phyloP scores from a whole-genome alignment of 2,329 filamentous ascomycete species.

The Colletotrichum aenigma region DNA sequence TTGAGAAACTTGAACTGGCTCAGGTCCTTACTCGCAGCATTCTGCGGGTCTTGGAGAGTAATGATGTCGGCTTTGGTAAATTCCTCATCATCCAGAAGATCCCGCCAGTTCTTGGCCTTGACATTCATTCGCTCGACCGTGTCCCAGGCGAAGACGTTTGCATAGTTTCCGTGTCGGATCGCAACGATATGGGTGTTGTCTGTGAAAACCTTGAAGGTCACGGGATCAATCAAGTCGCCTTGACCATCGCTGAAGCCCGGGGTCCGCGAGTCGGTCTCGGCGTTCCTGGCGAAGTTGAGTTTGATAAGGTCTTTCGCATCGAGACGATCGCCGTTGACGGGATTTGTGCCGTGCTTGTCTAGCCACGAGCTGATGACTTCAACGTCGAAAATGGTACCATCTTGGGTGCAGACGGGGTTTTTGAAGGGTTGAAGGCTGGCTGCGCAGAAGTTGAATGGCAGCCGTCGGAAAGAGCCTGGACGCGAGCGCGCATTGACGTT shows the following conservation, averaged over 20 bases:
- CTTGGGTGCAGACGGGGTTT: conserved; percentile 87
- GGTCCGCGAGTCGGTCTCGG: conserved; percentile 62
- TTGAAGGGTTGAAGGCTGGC: conserved; percentile 94
- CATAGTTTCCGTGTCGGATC: conserved; percentile 77
- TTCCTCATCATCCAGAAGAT: conserved; percentile 84
- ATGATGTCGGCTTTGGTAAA: conserved; percentile 94
- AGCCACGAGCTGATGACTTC: conserved; percentile 95
- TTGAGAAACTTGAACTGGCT: conserved; percentile 88
- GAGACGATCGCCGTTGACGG: conserved; percentile 80
- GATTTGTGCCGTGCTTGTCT: conserved; percentile 91
- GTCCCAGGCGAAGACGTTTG: conserved; percentile 96
- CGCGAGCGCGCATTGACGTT: conserved; percentile 62
- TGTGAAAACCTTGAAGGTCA: conserved; percentile 96
- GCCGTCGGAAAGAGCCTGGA: conserved; percentile 75
- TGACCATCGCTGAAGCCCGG: conserved; percentile 55
- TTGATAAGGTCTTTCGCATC: conserved; percentile 85
- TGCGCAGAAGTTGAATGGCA: conserved; percentile 98
- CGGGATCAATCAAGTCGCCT: conserved; percentile 91
- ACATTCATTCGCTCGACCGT: conserved; percentile 95
- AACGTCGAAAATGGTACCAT: conserved; percentile 92
- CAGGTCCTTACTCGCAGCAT: conserved; percentile 80
- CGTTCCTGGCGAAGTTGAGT: conserved; percentile 90
- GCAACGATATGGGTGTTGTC: conserved; percentile 98
- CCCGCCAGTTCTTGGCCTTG: conserved; percentile 94
- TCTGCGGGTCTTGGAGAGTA: conserved; percentile 94